phyloP scores from a whole-genome alignment of 2,329 filamentous ascomycete species.

The Botrytis paeoniae region DNA sequence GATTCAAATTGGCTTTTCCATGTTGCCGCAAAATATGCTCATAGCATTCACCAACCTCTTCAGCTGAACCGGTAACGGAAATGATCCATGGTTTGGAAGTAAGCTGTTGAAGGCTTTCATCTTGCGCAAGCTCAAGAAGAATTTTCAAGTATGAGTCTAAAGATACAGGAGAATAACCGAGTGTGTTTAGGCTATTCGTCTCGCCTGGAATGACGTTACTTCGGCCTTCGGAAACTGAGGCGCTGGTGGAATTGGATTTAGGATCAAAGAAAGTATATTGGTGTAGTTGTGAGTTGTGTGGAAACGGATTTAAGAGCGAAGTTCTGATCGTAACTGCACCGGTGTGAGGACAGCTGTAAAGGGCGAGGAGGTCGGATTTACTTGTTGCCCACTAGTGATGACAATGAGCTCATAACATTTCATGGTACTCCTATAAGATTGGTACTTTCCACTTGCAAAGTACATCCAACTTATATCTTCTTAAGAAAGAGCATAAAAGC shows the following conservation, averaged over 20 bases:
- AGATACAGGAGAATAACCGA: slow-evolving; percentile 68
- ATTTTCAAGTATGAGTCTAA: slow-evolving; percentile 58
- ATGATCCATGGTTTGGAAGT: slow-evolving; percentile 61
- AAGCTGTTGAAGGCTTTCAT: slow-evolving; percentile 19
- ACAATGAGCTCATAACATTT: background rate
- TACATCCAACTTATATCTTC: background rate
- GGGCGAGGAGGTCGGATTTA: slow-evolving; percentile 54
- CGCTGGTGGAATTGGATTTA: slow-evolving; percentile 35
- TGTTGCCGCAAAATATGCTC: slow-evolving; percentile 39
- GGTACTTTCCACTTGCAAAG: background rate
- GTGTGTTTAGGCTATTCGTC: slow-evolving; percentile 60
- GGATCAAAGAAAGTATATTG: slow-evolving; percentile 65
- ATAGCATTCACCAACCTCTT: slow-evolving; percentile 58
- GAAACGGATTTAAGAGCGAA: slow-evolving; percentile 61
- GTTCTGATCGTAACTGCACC: slow-evolving; percentile 76
- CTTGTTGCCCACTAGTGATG: slow-evolving; percentile 60
- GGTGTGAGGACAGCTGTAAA: slow-evolving; percentile 60
- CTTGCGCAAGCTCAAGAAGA: slow-evolving; percentile 47
- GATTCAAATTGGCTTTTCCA: slow-evolving; percentile 31
- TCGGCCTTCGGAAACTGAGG: slow-evolving; percentile 23
- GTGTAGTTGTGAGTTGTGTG: slow-evolving; percentile 63
- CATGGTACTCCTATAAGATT: background rate
- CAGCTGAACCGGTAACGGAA: slow-evolving; percentile 64
- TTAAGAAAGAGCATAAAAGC: background rate
- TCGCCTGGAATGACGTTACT: slow-evolving; percentile 27